phyloP scores from a whole-genome alignment of 257 asterid species.

The Solanum dulcamara region DNA sequence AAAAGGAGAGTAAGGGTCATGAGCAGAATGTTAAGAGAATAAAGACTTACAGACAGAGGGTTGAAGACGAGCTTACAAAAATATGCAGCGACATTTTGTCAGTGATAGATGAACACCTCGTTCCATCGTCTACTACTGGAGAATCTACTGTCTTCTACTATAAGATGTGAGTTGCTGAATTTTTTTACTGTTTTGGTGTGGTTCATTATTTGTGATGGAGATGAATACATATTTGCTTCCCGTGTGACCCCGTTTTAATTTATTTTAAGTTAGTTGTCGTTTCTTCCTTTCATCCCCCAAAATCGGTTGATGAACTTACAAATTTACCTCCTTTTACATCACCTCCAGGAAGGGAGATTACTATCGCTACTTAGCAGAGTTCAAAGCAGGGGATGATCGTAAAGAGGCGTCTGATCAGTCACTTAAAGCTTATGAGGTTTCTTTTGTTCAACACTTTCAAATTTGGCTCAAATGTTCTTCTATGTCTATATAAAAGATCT shows the following conservation, averaged over 20 bases:
- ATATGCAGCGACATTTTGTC: constrained; percentile 63
- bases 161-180: constrained; percentile 45
- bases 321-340: background rate
- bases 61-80: constrained; percentile 66
- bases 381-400: constrained; percentile 40
- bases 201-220: background rate
- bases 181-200: background rate
- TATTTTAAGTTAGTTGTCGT: background rate
- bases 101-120: constrained; percentile 62
- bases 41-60: constrained; percentile 47
- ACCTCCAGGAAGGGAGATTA: constrained; percentile 52
- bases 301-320: background rate
- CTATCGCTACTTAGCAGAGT: constrained; percentile 50
- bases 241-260: background rate
- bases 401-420: constrained; percentile 51
- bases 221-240: background rate
- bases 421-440: constrained; percentile 52
- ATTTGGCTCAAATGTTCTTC: background rate
- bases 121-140: constrained; percentile 64
- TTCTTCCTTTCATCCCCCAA: background rate
- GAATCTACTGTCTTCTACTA: constrained; percentile 72
- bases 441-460: background rate
- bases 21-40: constrained; percentile 64
- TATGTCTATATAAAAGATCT: background rate
- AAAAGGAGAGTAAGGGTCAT: constrained; percentile 64